Evolutionary conservation across 768 basidiomycete genomes (phyloP).

Genomic region (Pleurotus salmoneostramineus): DNA sequence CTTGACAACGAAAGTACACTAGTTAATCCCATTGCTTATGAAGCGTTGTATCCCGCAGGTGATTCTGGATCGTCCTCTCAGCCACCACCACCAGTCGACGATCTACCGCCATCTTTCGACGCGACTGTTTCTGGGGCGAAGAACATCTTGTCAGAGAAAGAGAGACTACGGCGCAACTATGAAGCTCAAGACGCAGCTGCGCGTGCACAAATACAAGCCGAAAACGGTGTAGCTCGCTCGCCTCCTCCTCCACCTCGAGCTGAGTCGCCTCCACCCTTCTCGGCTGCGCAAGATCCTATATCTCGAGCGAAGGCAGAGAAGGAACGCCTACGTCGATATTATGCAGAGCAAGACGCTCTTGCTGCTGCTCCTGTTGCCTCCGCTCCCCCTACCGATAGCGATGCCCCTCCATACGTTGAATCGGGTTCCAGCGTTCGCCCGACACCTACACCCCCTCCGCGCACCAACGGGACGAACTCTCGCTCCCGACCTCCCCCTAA

Average conservation of each 20-base stretch:
- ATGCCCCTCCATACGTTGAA: constrained; percentile 11
- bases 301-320: constrained; percentile 44
- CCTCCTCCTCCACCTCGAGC: constrained; percentile 13
- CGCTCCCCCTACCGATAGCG: not conserved
- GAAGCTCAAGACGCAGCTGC: constrained; percentile 66
- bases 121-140: constrained; percentile 25
- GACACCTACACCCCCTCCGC: constrained; percentile 21
- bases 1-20: not conserved
- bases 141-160: constrained; percentile 60
- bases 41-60: constrained; percentile 51
- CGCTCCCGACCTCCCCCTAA: constrained; percentile 28
- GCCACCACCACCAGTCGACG: constrained; percentile 24
- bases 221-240: constrained; percentile 16
- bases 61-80: constrained; percentile 23
- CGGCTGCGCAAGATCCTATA: constrained; percentile 19
- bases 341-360: constrained; percentile 51
- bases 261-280: constrained; percentile 19
- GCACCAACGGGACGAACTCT: constrained; percentile 14
- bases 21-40: constrained; percentile 54
- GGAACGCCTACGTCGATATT: constrained; percentile 49
- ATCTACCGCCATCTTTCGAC: constrained; percentile 55
- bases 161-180: constrained; percentile 56
- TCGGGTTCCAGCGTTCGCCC: constrained; percentile 12
- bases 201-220: constrained; percentile 18
- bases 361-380: constrained; percentile 20